A percentile compares a stretch with the other conserved stretches of the same genome.
Evolutionary conservation across 495 filamentous ascomycete genomes (phyloP).

Genomic region (Astrothelium subdiscretum): DNA sequence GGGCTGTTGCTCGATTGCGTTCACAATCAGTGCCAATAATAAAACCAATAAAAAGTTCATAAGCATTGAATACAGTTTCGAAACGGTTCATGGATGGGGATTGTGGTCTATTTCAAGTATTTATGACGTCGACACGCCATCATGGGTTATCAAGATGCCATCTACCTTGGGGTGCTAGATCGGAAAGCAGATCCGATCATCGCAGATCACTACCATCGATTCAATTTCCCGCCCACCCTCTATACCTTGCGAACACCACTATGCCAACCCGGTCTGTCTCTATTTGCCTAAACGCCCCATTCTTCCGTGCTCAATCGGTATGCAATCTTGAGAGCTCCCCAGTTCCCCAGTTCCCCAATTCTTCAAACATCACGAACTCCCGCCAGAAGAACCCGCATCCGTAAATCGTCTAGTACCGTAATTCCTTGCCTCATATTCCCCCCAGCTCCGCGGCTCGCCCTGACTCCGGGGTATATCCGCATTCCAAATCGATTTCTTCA

Average conservation of each 20-base stretch:
- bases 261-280: neutral
- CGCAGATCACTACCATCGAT: neutral
- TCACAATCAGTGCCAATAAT: neutral
- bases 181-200: neutral
- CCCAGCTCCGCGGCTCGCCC: neutral
- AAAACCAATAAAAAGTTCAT: neutral
- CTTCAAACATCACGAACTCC: neutral
- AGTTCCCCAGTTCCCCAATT: too few relatives aligned
- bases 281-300: too few relatives aligned
- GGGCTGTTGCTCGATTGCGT: neutral
- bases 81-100: neutral
- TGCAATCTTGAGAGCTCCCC: too few relatives aligned
- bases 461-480: neutral
- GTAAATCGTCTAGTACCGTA: neutral
- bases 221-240: neutral
- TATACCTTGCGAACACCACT: neutral
- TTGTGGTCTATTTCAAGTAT: neutral
- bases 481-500: conserved; percentile 4
- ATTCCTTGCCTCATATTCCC: neutral
- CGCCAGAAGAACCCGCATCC: neutral
- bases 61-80: neutral
- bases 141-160: too few relatives aligned
- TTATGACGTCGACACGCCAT: conserved; percentile 2
- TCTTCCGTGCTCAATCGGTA: too few relatives aligned
- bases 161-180: neutral